phyloP scores from a whole-genome alignment of 306 rosid species.

The Sindora glabra region DNA sequence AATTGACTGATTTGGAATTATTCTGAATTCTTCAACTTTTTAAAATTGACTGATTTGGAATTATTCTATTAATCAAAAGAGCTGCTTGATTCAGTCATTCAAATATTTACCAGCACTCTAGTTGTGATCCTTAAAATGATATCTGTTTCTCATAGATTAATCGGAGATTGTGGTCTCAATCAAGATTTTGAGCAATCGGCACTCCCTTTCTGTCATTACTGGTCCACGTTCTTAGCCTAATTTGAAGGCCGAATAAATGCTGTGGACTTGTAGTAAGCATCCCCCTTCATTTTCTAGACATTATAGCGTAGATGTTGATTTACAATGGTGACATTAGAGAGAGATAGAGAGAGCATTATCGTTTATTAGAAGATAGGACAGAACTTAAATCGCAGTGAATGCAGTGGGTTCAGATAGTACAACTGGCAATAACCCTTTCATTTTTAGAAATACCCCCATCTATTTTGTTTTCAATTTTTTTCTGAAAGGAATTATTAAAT shows the following conservation, averaged over 20 bases:
- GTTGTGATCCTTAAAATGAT: slow-evolving; percentile 2
- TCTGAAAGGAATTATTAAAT: too few relatives aligned
- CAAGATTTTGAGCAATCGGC: slow-evolving; percentile 7
- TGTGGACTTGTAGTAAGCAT: slow-evolving; percentile 31
- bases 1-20: too few relatives aligned
- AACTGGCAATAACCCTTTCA: slow-evolving; percentile 27
- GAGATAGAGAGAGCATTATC: slow-evolving; percentile 5
- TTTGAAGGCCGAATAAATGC: slow-evolving; percentile 56
- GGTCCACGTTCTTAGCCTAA: slow-evolving; percentile 41
- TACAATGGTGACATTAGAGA: not conserved
- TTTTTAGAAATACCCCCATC: slow-evolving; percentile 8
- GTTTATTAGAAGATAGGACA: slow-evolving; percentile 28
- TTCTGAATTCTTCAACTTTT: too few relatives aligned
- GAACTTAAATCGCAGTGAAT: slow-evolving; percentile 40
- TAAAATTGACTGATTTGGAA: too few relatives aligned
- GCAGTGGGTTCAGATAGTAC: slow-evolving; percentile 46
- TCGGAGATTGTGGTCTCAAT: not conserved
- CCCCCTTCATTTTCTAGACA: slow-evolving; percentile 32
- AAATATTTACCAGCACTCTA: too few relatives aligned
- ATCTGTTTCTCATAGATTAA: slow-evolving; percentile 12
- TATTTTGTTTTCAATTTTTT: too few relatives aligned
- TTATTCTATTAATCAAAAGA: too few relatives aligned
- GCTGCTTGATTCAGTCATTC: too few relatives aligned
- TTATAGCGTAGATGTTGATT: slow-evolving; percentile 42
- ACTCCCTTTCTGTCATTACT: slow-evolving; percentile 17